phyloP scores from a whole-genome alignment of 1,284 basidiomycete species.

The Fomitiporia mediterranea region DNA sequence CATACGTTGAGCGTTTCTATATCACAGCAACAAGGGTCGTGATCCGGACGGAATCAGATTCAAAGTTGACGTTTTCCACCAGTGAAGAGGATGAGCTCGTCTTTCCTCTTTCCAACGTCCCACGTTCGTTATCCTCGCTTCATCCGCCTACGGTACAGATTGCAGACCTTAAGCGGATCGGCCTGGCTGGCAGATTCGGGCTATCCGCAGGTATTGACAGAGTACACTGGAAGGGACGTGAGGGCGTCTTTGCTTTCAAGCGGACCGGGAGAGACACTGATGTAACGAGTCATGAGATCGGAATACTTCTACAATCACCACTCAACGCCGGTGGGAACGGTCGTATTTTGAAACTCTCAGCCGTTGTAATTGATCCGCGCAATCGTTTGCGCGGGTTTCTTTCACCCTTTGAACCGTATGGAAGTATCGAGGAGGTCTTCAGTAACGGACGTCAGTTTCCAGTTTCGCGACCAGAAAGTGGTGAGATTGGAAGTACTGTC shows the following conservation, averaged over 20 bases:
- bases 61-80: neutral
- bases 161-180: neutral
- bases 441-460: neutral
- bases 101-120: neutral
- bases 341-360: neutral
- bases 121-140: neutral
- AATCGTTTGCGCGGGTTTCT: slow-evolving; percentile 10
- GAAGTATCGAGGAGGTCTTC: slow-evolving; percentile 10
- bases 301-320: neutral
- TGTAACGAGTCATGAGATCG: slow-evolving; percentile 1
- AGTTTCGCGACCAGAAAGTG: neutral
- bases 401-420: slow-evolving; percentile 5
- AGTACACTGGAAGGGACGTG: neutral
- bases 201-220: slow-evolving; percentile 1
- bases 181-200: slow-evolving; percentile 6
- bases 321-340: neutral
- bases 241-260: slow-evolving; percentile 9
- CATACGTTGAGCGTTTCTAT: slow-evolving; percentile 3
- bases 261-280: neutral
- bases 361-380: neutral
- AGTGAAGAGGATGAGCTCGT: slow-evolving; percentile 7
- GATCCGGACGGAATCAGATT: neutral
- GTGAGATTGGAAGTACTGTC: neutral
- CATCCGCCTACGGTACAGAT: neutral
- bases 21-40: slow-evolving; percentile 3